Evolutionary conservation across 2,329 filamentous ascomycete species (phyloP), one percentile per base, ranked within the genome.

Genomic region (Xylariomycetidae sp.): DNA sequence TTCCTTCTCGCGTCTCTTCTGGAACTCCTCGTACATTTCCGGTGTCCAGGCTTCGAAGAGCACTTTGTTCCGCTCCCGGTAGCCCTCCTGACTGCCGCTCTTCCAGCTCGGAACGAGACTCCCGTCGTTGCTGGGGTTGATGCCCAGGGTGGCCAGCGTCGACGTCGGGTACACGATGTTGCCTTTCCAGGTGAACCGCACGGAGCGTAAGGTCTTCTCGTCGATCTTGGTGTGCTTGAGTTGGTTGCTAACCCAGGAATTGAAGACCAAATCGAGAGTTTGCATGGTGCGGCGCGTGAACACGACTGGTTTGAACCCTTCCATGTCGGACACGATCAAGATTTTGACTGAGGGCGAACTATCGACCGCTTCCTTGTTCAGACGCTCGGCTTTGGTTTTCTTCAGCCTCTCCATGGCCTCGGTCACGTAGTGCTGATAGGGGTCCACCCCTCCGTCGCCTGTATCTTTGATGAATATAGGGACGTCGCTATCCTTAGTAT

Each of bases 161-260:
- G 85, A 86, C n/a, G 75, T 73, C 44, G 85, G 77, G 54, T 84
- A 95, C 3, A 95, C 61, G 38, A 77, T 76, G 37, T 76, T 77
- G 16, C 77, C 73, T 42, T 80, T 81, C 82, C 86, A 95, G 0
- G 86, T 92, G 35, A 97, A 70, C n/a, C n/a, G n/a, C n/a, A n/a
- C n/a, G n/a, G n/a, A n/a, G n/a, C n/a, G n/a, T n/a, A n/a, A n/a
- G 48, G 92, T 83, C 13, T 94, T 64, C 1, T 67, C 63, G 4
- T 70, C 62, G 3, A 69, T 59, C 16, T 57, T 31, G 2, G 56
- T 54, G 3, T 64, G 58, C 2, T 64, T 58, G 29, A 78, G 71
- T 51, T 89, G 82, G 34, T 70, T 69, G 10, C 66, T 61, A 47
- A 83, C 77, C 85, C 88, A 96, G 10, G 74, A 76, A 23, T 76